Evolutionary conservation across 345 rosid genomes (phyloP).

Genomic region (Hibiscus mutabilis): DNA sequence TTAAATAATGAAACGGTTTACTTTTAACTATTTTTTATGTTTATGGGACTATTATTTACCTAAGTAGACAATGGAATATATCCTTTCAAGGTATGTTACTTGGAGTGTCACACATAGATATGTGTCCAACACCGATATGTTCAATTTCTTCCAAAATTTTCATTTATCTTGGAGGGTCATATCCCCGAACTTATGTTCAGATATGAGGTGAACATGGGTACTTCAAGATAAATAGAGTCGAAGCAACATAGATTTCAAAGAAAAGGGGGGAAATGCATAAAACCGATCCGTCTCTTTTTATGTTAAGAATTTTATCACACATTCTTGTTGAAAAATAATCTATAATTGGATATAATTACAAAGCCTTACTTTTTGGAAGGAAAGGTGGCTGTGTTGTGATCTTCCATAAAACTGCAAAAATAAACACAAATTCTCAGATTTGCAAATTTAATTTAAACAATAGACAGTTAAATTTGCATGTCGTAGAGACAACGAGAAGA

Average conservation of each 20-base stretch:
- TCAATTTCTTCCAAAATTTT: neutral
- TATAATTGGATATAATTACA: conserved; percentile 9
- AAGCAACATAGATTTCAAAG: neutral
- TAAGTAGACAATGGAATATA: neutral
- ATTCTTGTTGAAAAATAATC: conserved; percentile 8
- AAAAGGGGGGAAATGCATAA: neutral
- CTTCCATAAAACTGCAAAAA: conserved; percentile 84
- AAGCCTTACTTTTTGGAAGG: conserved; percentile 84
- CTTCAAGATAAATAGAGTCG: neutral
- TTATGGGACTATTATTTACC: neutral
- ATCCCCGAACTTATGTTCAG: neutral
- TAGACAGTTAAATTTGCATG: neutral
- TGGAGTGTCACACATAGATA: neutral
- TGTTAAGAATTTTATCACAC: neutral
- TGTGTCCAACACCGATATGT: neutral
- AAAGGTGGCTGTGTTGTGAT: conserved; percentile 94
- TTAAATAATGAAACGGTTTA: neutral
- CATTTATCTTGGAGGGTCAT: neutral
- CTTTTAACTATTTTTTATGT: neutral
- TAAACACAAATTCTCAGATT: neutral
- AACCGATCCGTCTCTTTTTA: neutral
- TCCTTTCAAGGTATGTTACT: neutral
- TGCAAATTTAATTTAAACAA: neutral
- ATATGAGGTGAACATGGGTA: neutral
- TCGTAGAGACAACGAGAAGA: neutral